Base-by-base conservation (phyloP, 2,329 filamentous ascomycete species). In the Colletotrichum cereale region DNA sequence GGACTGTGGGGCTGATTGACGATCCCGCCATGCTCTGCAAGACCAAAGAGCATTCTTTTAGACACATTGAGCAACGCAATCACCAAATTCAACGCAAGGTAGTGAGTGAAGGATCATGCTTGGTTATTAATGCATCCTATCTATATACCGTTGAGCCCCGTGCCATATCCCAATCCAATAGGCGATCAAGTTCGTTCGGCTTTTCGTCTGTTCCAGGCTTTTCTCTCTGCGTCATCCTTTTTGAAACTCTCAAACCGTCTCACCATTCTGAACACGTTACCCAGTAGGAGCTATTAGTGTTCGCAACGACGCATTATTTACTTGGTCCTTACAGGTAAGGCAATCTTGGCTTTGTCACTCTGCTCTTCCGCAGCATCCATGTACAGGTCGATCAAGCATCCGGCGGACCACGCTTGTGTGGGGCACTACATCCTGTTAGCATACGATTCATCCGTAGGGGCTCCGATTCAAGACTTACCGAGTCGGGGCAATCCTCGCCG, bases 381-480 rank as follows among this genome's bases (percentile, higher is more conserved):
- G 84, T 97, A 99, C 74, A 99, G 83, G 83, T 99, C 96, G 78
- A 99, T 93, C 78, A 99, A 86, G 80, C 96, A 98, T 29, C 94
- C 93, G 38, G 96, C 93, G 64, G 95, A 98, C 96, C 96, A 99
- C 64, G 96, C 93, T 82, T 99, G 96, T 0, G 96, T 98, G 34
- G 96, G 96, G 64, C 92, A 96, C 91, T 96, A 79, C 38, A 34
- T 71, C 11, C 72, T 74, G 75, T 75, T 38, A 58, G 24, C 24
- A 62, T 62, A 48, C 2, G 5, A 5, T 10, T 26, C 47, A 12
- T 7, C 3, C 31, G 11, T 21, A 10, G 8, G 1, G n/a, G 34
- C 1, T 3, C 57, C 5, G 60, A 48, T 58, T 52, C 61, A 67
- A 67, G 79, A 87, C 92, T 86, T 82, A 96, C 94, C 81, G 96